A percentile compares a stretch with the other conserved stretches of the same genome.
Conservation (phyloP, 371 early-diverging fungal genomes). For the Mortierella sp. region DNA sequence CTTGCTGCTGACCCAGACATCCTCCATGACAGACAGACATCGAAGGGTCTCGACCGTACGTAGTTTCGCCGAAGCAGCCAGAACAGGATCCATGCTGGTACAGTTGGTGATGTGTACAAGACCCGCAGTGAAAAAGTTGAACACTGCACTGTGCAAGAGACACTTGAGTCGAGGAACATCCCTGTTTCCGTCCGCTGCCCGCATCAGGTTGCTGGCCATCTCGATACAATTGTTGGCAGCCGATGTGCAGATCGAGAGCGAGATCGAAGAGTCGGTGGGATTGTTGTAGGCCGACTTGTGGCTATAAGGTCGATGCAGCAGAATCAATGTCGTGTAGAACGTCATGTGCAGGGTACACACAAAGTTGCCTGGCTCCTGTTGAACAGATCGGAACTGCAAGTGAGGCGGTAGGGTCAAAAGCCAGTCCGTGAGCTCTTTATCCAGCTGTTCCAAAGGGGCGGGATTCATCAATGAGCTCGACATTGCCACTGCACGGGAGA, state of each 20-base stretch:
- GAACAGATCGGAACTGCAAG: conserved; percentile 35
- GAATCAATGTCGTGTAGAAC: conserved; percentile 63
- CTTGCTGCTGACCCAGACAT: conserved; percentile 34
- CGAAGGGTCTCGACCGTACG: conserved; percentile 34
- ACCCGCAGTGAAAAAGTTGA: conserved; percentile 33
- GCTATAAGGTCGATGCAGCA: conserved; percentile 71
- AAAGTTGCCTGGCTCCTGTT: conserved; percentile 39
- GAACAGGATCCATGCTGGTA: conserved; percentile 31
- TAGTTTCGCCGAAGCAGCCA: conserved; percentile 34
- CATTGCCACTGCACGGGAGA: conserved; percentile 20
- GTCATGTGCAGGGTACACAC: conserved; percentile 63
- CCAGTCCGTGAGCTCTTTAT: conserved; percentile 38
- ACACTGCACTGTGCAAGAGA: conserved; percentile 63
- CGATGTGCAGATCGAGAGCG: conserved; percentile 66
- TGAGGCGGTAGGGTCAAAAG: conserved; percentile 38
- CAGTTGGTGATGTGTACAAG: conserved; percentile 44
- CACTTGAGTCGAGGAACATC: conserved; percentile 60
- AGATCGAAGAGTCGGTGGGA: conserved; percentile 24
- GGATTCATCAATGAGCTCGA: conserved; percentile 22
- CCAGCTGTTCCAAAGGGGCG: conserved; percentile 31
- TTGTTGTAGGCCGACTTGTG: conserved; percentile 19
- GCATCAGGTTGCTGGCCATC: conserved; percentile 59
- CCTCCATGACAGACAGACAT: conserved; percentile 24
- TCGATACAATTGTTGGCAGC: conserved; percentile 66
- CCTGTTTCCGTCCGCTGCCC: conserved; percentile 61